Percentiles rank a stretch among this genome's conserved stretches.
Conservation (phyloP, 2,329 filamentous ascomycete genomes). For the Trichophyton verrucosum region DNA sequence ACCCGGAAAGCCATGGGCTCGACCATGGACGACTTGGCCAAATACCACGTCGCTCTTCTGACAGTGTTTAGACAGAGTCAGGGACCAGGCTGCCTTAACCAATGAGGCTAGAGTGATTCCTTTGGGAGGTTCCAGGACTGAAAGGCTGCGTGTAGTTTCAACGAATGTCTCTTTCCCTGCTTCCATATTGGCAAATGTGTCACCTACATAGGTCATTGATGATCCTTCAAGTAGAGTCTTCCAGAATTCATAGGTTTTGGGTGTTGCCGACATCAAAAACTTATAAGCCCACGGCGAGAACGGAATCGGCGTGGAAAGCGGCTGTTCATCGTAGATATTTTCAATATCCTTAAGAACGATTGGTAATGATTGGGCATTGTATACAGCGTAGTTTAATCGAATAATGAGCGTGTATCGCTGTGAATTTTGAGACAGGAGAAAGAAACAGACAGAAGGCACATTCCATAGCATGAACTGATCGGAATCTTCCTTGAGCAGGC, state of each 20-base stretch:
- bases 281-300: constrained; percentile 18
- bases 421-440: neutral
- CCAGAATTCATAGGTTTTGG: neutral
- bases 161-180: neutral
- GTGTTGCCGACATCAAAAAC: neutral
- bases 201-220: neutral
- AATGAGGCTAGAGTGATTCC: constrained; percentile 47
- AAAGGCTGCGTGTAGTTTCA: too few species aligned
- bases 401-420: constrained; percentile 27
- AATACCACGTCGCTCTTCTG: constrained; percentile 36
- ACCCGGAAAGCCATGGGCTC: constrained; percentile 40
- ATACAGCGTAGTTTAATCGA: constrained; percentile 51
- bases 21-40: constrained; percentile 48
- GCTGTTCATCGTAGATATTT: constrained; percentile 29
- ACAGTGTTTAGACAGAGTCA: constrained; percentile 39
- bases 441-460: too few species aligned
- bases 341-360: constrained; percentile 43
- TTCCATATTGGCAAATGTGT: neutral
- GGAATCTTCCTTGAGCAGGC: neutral
- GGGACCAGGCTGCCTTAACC: constrained; percentile 48
- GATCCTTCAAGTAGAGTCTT: neutral
- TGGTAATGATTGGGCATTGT: constrained; percentile 50
- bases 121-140: constrained; percentile 19
- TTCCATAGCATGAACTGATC: too few species aligned
- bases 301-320: constrained; percentile 18